Percentiles rank a stretch among this genome's conserved stretches.
These are phyloP conservation scores for Colletotrichum musae DNA, from an alignment of 2,329 filamentous ascomycete genomes.

Conservation along the genomic window DNA sequence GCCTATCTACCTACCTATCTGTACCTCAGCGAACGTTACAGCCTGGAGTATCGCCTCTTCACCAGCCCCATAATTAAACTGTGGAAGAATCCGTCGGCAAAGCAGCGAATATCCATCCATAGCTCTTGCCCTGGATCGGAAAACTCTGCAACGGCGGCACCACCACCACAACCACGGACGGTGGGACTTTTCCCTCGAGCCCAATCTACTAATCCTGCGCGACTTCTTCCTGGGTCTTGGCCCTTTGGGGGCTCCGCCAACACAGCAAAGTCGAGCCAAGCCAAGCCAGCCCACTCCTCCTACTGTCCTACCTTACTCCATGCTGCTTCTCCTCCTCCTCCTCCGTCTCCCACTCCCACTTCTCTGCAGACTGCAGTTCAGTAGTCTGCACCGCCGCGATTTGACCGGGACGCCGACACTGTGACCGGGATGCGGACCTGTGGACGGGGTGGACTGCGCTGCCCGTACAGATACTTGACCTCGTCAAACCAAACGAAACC, in stretches of 20 bases:
- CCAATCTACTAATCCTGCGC: neutral
- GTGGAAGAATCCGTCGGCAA: neutral
- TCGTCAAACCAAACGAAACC: neutral
- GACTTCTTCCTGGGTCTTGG: neutral
- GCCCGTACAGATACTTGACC: too few relatives aligned
- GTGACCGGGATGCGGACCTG: neutral
- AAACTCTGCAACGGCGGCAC: slow-evolving; percentile 38
- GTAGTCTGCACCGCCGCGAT: neutral
- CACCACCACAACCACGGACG: neutral
- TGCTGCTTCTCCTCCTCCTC: neutral
- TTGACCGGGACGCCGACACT: neutral
- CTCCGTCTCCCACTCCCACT: neutral
- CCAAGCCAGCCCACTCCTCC: slow-evolving; percentile 11
- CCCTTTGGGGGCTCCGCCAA: slow-evolving; percentile 5
- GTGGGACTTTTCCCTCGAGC: slow-evolving; percentile 3
- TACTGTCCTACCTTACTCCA: neutral
- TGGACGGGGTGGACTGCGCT: neutral
- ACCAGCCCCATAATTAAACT: neutral
- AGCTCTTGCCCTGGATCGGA: slow-evolving; percentile 27
- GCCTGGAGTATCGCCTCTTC: slow-evolving; percentile 19
- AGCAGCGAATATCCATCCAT: slow-evolving; percentile 12
- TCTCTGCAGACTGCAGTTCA: too few relatives aligned
- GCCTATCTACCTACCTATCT: too few relatives aligned
- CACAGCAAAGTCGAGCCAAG: neutral
- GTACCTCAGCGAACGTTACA: neutral